Base-by-base conservation (phyloP, 768 basidiomycete genomes). In the Sporobolomyces pararoseus region DNA sequence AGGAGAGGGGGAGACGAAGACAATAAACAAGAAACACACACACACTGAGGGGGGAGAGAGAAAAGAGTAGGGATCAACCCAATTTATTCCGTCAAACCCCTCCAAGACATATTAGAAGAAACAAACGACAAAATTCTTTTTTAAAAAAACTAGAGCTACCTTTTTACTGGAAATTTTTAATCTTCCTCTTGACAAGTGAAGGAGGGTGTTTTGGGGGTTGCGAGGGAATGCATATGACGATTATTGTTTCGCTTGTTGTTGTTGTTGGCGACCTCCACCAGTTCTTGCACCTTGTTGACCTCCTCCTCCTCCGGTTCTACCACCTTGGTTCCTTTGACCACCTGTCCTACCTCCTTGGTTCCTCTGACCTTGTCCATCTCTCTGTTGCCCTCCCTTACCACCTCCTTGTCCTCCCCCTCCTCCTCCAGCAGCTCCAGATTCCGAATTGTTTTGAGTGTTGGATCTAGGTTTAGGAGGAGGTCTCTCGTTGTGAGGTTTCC, bases 401-500 rank as follows among this genome's bases (percentile, higher is more conserved):
- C 17, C 17, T 42, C 57, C 46, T 32, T 16, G 63, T n/a, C 49
- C 21, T 42, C 42, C 49, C 21, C 57, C 70, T 0, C 27, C 17
- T 27, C 62, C 55, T 29, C 66, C 66, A 29, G 50, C 66, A 9
- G 61, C 25, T 27, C 7, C 7, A 9, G 46, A 47, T n/a, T 47
- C 23, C 1, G 32, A 10, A 7, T 42, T 32, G n/a, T n/a, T n/a
- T n/a, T n/a, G n/a, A 17, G 50, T 35, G n/a, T 23, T 51, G 29
- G 63, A 49, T 42, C 62, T 37, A 32, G 62, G 50, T 53, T n/a
- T 21, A n/a, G 62, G 49, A 5, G 62, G 62, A 27, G 50, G 50
- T 10, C 72, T 60, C 29, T 73, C 55, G 42, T 50, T 49, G 54
- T 66, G 65, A 37, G 65, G 57, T 63, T 70, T 72, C 51, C 64